phyloP scores from a whole-genome alignment of 306 rosid species.

The Argentina anserina region DNA sequence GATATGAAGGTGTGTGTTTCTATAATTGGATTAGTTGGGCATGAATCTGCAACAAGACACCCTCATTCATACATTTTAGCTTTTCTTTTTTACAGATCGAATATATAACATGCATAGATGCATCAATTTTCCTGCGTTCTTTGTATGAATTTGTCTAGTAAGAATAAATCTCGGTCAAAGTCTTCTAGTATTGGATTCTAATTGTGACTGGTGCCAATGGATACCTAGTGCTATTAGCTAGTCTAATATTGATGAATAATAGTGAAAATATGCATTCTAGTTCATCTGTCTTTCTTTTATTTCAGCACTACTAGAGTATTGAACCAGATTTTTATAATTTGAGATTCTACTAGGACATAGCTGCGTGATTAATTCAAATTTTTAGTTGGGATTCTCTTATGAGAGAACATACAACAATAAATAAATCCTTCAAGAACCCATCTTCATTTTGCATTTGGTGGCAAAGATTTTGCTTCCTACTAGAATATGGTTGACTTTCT shows the following conservation, averaged over 20 bases:
- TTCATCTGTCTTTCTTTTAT: not conserved
- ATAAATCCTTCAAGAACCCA: too few species aligned
- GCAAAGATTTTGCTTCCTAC: not conserved
- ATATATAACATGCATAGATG: too few species aligned
- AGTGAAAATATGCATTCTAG: not conserved
- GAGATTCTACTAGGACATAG: too few species aligned
- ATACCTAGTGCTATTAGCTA: too few species aligned
- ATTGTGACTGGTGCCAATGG: conserved; percentile 12
- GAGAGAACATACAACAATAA: too few species aligned
- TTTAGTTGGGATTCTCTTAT: not conserved
- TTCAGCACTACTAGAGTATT: not conserved
- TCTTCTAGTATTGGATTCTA: conserved; percentile 37
- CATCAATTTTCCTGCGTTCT: too few species aligned
- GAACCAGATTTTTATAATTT: too few species aligned
- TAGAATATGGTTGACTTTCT: not conserved
- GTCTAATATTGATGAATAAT: not conserved
- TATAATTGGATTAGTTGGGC: too few species aligned
- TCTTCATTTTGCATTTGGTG: not conserved
- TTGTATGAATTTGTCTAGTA: conserved; percentile 48
- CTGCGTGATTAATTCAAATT: not conserved
- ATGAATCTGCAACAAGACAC: too few species aligned
- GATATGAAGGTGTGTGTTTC: too few species aligned
- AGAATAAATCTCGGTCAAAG: conserved; percentile 51
- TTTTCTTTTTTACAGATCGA: too few species aligned
- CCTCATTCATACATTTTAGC: too few species aligned